Conservation (phyloP, 2,329 filamentous ascomycete genomes). For the Zymoseptoria ardabiliae region DNA sequence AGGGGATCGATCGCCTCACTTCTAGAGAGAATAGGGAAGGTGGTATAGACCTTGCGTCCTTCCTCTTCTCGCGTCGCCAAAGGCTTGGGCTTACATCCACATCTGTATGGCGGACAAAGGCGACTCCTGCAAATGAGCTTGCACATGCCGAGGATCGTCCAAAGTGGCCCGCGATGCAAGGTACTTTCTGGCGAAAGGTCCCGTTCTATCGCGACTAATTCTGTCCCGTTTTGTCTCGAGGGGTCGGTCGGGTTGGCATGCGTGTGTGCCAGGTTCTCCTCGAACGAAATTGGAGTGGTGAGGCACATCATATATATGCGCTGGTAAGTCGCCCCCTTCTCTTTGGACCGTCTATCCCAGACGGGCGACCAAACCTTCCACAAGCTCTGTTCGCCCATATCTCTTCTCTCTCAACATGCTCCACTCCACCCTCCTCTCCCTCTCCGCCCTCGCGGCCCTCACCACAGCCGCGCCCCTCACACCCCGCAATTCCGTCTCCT, state of each 20-base stretch:
- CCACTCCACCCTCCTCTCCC: slow-evolving; percentile 2
- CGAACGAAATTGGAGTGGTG: background rate
- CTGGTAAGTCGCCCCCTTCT: background rate
- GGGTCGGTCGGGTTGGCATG: background rate
- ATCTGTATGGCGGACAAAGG: background rate
- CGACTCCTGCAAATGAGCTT: background rate
- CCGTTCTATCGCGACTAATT: background rate
- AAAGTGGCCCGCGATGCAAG: background rate
- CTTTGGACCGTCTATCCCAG: background rate
- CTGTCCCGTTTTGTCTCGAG: background rate
- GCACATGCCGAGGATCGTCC: background rate
- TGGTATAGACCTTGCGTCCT: background rate
- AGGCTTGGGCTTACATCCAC: background rate
- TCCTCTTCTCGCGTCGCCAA: background rate
- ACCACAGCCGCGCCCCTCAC: slow-evolving; percentile 13
- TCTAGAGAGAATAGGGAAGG: background rate
- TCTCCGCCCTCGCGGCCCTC: slow-evolving; percentile 5
- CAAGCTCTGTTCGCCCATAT: background rate
- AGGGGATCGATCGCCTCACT: background rate
- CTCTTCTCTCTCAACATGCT: slow-evolving; percentile 9
- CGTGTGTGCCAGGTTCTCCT: background rate
- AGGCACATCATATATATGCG: background rate
- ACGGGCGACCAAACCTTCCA: background rate
- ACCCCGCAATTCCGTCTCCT: slow-evolving; percentile 15
- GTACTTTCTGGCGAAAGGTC: background rate